These are phyloP conservation scores for Graphium sp. DNA, from an alignment of 2,329 filamentous ascomycete genomes.

Conservation along the genomic window DNA sequence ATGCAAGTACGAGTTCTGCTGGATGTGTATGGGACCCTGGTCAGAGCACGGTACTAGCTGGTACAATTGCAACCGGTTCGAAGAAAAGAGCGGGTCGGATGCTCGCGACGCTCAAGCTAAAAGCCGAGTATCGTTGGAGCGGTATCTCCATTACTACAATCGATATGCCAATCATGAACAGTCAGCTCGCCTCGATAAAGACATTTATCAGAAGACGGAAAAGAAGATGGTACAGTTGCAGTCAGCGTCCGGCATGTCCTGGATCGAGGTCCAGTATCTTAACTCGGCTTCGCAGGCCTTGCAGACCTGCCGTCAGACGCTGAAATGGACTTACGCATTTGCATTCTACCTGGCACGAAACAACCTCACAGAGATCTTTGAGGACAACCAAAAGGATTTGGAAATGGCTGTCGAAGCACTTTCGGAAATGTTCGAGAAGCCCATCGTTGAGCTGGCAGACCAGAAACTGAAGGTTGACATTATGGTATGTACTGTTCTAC, in stretches of 20 bases:
- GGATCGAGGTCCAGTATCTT: constrained; percentile 98
- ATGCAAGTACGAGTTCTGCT: constrained; percentile 94
- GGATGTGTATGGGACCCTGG: constrained; percentile 99
- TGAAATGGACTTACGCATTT: constrained; percentile 99
- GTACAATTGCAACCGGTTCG: constrained; percentile 98
- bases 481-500: constrained; percentile 29
- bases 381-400: constrained; percentile 95
- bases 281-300: constrained; percentile 85
- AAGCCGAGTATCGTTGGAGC: constrained; percentile 76
- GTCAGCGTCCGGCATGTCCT: constrained; percentile 85
- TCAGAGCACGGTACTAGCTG: constrained; percentile 96
- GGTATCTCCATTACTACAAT: constrained; percentile 99
- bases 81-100: constrained; percentile 86
- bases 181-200: constrained; percentile 89
- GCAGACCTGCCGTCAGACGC: constrained; percentile 90
- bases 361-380: constrained; percentile 92
- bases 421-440: constrained; percentile 99
- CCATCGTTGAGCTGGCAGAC: constrained; percentile 66
- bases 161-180: constrained; percentile 98
- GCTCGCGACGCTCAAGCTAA: constrained; percentile 85
- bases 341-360: constrained; percentile 94
- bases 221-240: constrained; percentile 98
- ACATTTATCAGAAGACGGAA: constrained; percentile 90
- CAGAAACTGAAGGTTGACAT: constrained; percentile 95
- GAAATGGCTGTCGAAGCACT: constrained; percentile 94